phyloP scores from a whole-genome alignment of 306 rosid species.

The Cercis canadensis region DNA sequence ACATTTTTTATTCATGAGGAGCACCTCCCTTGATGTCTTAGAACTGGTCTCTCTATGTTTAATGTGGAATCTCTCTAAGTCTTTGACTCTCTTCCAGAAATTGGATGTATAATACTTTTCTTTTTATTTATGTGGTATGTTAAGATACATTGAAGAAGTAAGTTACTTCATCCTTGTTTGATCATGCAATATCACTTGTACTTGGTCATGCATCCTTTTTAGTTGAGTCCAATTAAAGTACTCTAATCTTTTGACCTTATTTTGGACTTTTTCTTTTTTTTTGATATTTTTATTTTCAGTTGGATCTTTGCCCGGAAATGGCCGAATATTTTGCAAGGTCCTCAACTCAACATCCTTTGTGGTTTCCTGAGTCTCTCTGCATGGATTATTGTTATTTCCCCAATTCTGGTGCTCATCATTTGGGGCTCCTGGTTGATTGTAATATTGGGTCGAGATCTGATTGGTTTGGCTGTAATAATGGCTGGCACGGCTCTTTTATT shows the following conservation, averaged over 20 bases:
- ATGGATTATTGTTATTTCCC: slow-evolving; percentile 90
- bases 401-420: slow-evolving; percentile 74
- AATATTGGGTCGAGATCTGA: slow-evolving; percentile 91
- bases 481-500: slow-evolving; percentile 97
- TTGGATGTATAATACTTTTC: neutral
- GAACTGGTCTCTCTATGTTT: neutral
- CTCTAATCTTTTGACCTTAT: neutral
- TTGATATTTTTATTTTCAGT: slow-evolving; percentile 55
- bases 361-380: slow-evolving; percentile 87
- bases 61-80: neutral
- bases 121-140: too few species aligned
- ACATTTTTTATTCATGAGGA: neutral
- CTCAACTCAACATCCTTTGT: slow-evolving; percentile 84
- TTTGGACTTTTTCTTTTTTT: slow-evolving; percentile 13
- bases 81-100: neutral
- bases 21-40: neutral
- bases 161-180: slow-evolving; percentile 14
- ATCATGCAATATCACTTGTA: neutral
- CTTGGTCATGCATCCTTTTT: neutral
- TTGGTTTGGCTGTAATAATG: slow-evolving; percentile 98
- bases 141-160: neutral
- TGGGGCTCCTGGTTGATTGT: slow-evolving; percentile 97
- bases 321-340: slow-evolving; percentile 95
- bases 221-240: neutral
- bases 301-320: slow-evolving; percentile 99